Base-by-base conservation (phyloP, 257 asterid genomes). In the Solanum arcanum region DNA sequence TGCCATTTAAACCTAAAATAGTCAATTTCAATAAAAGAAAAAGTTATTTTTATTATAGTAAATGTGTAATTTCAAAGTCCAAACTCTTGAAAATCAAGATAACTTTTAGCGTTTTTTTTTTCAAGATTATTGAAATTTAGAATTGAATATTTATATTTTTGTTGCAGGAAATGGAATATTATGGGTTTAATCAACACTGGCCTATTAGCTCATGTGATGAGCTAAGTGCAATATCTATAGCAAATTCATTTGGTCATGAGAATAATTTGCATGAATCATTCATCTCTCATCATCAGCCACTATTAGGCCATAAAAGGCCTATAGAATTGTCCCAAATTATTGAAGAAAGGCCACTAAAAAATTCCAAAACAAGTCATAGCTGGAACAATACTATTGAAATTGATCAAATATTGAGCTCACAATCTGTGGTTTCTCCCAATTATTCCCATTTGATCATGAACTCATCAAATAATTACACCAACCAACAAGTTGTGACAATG, bases 101-200 rank as follows among this genome's bases (percentile, higher is more conserved):
- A 33, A 77, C 0, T 77, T 77, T 44, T 9, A 2, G 3, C 0
- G 25, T 7, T 4, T 31, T 3, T 44, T 44, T 77, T 16, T 59
- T 15, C 5, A 14, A 25, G n/a, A 44, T 44, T 44, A 44, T 25
- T 25, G 84, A 46, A 46, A 25, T 35, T 3, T 37, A 14, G 37
- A 37, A 39, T 64, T 25, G 35, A 64, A 2, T 83, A 9, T 37
- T 6, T 81, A 10, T 41, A 33, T 66, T 6, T 46, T 84, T 64
- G 64, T n/a, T 72, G 13, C 86, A 95, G 98, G 98, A 92, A 88
- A 89, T 92, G 90, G 96, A 92, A 56, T 91, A 94, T 88, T 90
- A 92, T 86, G 86, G 93, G 12, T 88, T 90, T 49, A 78, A 88
- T 59, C 93, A 93, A 69, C 94, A 93, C 25, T 95, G 97, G 95